Base-by-base conservation (phyloP, 352 stramenopile genomes). In the Blastocystis sp. region DNA sequence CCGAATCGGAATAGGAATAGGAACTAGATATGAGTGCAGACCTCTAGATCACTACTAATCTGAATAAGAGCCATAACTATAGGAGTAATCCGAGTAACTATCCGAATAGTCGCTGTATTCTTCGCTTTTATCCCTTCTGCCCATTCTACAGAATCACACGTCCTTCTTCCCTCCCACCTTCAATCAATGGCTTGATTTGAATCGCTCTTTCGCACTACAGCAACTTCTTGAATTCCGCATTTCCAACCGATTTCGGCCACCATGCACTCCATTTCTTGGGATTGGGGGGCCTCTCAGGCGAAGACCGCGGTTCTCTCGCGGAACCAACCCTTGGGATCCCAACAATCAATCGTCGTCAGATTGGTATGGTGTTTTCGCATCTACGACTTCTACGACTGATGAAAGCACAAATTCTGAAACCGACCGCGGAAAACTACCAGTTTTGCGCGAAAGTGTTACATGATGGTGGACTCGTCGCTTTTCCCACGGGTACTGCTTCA, bases 391-490 rank as follows among this genome's bases (percentile, higher is more conserved):
- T 78, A 11, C 61, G 61, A 42, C 19, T 61, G 4, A 78, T 79
- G 48, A 88, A 88, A 48, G 57, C 78, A 57, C 64, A 79, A 38
- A 88, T 88, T 34, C 60, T 88, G 17, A 88, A 88, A 45, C 78
- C 78, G 45, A 88, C 78, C 14, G 21, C 64, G 14, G 78, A 88
- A 54, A 88, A 88, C 45, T 76, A 52, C 61, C 34, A 28, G 43
- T 79, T 88, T 42, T 76, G 64, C 28, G 93, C 92, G 40, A 89
- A 92, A 68, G 91, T 94, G 78, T 89, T 97, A 24, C 92, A 91
- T 61, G 89, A 90, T 60, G 94, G 94, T n/a, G 89, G 91, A 38
- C 90, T 97, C 11, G 93, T 97, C 52, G 91, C 94, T 7, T 99
- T 99, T 91, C 96, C 96, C 9, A 99, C 96, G n/a, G 74, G 74